Evolutionary conservation across 305 asterid genomes (phyloP), one percentile per base, ranked within the genome.

Genomic region (Solanum chacoense): DNA sequence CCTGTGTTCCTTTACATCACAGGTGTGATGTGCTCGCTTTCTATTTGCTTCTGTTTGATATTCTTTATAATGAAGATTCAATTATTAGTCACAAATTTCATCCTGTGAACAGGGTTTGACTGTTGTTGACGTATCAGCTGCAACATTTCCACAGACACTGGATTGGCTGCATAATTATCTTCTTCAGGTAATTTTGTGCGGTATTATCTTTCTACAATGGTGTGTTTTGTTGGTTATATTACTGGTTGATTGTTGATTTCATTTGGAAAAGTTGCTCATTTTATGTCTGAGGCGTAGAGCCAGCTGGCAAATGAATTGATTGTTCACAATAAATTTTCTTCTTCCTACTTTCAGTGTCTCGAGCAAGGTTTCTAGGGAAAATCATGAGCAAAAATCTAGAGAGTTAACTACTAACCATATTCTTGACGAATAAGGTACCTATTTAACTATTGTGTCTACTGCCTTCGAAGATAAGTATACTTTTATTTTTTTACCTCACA

Each of bases 101-200:
- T 26, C 74, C 74, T 24, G 89, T 45, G 87, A 88, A 16, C 92
- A 96, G 99, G 98, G 99, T 45, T 90, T 92, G 89, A 91, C 95
- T 1, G 97, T 94, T 79, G 96, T 95, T 87, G 94, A 93, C 89
- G 80, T 96, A 93, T 95, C 98, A 89, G 98, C 98, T 77, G 96
- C 98, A 89, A 94, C 98, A 83, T 95, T 96, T 91, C 98, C 98
- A 4, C 98, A 96, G 93, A 95, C 98, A 85, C 91, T 94, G 88
- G 98, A 95, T 91, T 94, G 97, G 98, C 91, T 96, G 90, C 99
- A 96, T 91, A 96, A 93, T 91, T 93, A 95, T 91, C 99, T 96
- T 90, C 98, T 96, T 90, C 96, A 95, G 99, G 99, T 96, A 86
- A 88, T 79, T 77, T 85, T 32, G 4, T 28, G 55, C 35, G 4